A percentile compares a stretch with the other conserved stretches of the same genome.
Evolutionary conservation across 2,329 filamentous ascomycete genomes (phyloP).

Genomic region (Parafenestella ontariensis): DNA sequence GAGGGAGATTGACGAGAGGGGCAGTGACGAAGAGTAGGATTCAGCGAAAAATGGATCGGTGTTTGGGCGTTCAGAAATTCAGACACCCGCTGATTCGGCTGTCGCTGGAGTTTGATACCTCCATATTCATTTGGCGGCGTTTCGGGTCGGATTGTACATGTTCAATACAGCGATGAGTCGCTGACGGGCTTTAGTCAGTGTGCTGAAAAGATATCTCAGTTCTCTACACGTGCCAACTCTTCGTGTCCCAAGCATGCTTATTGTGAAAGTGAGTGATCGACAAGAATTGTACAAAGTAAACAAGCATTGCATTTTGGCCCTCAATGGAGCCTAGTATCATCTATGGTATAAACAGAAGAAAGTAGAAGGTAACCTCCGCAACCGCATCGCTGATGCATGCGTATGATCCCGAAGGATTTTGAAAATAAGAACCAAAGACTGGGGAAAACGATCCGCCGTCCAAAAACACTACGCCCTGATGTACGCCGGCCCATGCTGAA

Average conservation of each 20-base stretch:
- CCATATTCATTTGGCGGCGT: background rate
- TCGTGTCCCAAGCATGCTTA: background rate
- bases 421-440: too few species aligned
- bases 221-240: background rate
- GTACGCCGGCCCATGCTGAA: too few species aligned
- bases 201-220: background rate
- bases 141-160: background rate
- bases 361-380: background rate
- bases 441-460: too few species aligned
- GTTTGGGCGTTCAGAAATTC: slow-evolving; percentile 1
- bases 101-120: background rate
- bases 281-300: background rate
- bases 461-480: too few species aligned
- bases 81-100: background rate
- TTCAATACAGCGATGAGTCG: background rate
- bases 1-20: too few species aligned
- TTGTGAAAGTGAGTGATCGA: background rate
- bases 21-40: too few species aligned
- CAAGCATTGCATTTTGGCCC: background rate
- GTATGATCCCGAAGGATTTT: too few species aligned
- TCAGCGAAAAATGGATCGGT: background rate
- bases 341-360: background rate
- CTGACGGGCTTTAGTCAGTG: background rate
- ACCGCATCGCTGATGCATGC: background rate
- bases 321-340: slow-evolving; percentile 3